Evolutionary conservation across 768 basidiomycete species (phyloP).

Genomic region (Omphalotus guepiniiformis): DNA sequence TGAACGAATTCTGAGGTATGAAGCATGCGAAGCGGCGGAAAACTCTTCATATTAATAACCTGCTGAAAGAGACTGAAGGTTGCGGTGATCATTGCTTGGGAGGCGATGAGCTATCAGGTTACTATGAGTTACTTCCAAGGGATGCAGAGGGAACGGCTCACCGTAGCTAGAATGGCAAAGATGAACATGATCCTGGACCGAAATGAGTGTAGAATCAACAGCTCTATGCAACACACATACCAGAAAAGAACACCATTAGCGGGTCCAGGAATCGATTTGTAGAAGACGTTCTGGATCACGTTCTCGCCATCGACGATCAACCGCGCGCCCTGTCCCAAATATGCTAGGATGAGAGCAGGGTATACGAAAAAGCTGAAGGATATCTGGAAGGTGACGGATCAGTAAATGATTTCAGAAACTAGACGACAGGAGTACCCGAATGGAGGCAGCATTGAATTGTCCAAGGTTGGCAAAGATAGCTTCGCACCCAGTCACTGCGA

Average conservation of each 20-base stretch:
- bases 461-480: slow-evolving; percentile 67
- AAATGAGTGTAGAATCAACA: too few relatives aligned
- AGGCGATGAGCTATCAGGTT: slow-evolving; percentile 45
- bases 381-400: slow-evolving; percentile 27
- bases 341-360: slow-evolving; percentile 57
- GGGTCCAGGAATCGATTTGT: slow-evolving; percentile 58
- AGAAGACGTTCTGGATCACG: slow-evolving; percentile 56
- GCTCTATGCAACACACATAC: slow-evolving; percentile 29
- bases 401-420: background rate
- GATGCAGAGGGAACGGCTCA: slow-evolving; percentile 22
- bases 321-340: slow-evolving; percentile 68
- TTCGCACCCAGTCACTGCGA: slow-evolving; percentile 68
- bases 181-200: slow-evolving; percentile 52
- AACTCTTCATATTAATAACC: slow-evolving; percentile 55
- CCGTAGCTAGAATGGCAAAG: slow-evolving; percentile 62
- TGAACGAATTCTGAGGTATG: slow-evolving; percentile 58
- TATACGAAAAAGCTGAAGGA: slow-evolving; percentile 53
- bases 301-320: slow-evolving; percentile 47
- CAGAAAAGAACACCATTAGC: slow-evolving; percentile 54
- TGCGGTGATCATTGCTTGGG: slow-evolving; percentile 67
- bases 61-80: slow-evolving; percentile 62
- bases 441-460: slow-evolving; percentile 60
- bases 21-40: slow-evolving; percentile 53
- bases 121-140: background rate
- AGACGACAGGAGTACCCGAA: slow-evolving; percentile 35